Base-by-base conservation (phyloP, 2,329 filamentous ascomycete genomes). In the Onygena corvina region DNA sequence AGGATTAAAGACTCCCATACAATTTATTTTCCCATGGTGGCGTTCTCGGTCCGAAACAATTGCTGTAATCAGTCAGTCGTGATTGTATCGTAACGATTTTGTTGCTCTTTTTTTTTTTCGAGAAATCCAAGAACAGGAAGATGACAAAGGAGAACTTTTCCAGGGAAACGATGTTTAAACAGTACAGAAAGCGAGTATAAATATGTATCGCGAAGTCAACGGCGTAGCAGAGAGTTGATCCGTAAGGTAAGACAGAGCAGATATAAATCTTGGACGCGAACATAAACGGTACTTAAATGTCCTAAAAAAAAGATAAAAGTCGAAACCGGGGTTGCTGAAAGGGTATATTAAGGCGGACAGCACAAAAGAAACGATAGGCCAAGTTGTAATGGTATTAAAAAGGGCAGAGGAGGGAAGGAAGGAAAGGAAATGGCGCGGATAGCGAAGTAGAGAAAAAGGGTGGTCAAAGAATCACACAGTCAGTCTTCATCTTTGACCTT, bases 391-490 rank as follows among this genome's bases (percentile, higher is more conserved):
- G 20, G 12, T 33, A 12, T 9, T 33, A 30, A 4, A 46, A 6
- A 21, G 7, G 42, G 40, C 8, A n/a, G 42, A 33, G 3, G 25
- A 30, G 6, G 23, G 42, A 11, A 35, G 25, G n/a, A 11, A 11
- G 20, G 18, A 14, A 40, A 29, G 18, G n/a, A 8, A 23, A 23
- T 3, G 11, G 8, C 27, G 9, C 4, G 30, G 23, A 7, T 36
- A 7, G 12, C 11, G 23, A 11, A n/a, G 14, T n/a, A 33, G 14
- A 33, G 34, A n/a, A n/a, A n/a, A 36, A n/a, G 34, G 35, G 25
- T 20, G 21, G 11, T 60, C 58, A 69, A 49, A 69, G 59, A 54
- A 69, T 66, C 38, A 67, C 60, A 56, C 67, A 69, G 16, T 64
- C 63, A 1, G 49, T 46, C 30, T 46, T 33, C 38, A 50, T 38